These are phyloP conservation scores for Neonectria hederae DNA, from an alignment of 2,329 filamentous ascomycete species.

Conservation along the genomic window DNA sequence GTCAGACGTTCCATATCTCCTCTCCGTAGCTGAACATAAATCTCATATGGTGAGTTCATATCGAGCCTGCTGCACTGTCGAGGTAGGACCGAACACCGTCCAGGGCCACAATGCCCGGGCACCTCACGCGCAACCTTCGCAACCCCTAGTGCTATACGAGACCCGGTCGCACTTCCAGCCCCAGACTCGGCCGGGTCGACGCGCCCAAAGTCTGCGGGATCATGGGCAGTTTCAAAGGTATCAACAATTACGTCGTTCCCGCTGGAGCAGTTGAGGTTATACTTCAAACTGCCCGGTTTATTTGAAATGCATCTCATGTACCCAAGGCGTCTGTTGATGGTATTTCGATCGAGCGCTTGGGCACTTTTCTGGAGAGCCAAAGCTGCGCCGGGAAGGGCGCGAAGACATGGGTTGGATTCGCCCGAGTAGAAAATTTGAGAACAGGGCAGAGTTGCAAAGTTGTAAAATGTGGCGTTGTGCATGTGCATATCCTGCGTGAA, in stretches of 20 bases:
- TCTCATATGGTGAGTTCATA: neutral
- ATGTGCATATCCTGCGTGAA: neutral
- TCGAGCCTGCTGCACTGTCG: neutral
- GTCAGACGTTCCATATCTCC: neutral
- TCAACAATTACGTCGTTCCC: neutral
- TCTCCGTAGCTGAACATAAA: neutral
- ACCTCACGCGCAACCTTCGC: neutral
- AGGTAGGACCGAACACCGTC: neutral
- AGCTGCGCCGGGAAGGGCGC: neutral
- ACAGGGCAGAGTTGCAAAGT: neutral
- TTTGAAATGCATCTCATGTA: neutral
- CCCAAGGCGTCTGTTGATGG: neutral
- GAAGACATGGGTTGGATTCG: neutral
- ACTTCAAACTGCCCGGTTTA: neutral
- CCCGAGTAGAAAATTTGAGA: neutral
- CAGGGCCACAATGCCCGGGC: neutral
- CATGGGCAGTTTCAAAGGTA: too few relatives aligned
- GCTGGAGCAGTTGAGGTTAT: neutral
- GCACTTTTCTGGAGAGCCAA: neutral
- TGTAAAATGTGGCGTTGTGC: neutral
- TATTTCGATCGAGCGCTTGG: neutral
- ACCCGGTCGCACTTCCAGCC: neutral
- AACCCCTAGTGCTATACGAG: neutral
- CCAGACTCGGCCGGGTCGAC: neutral
- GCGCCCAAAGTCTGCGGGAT: neutral